phyloP scores from a whole-genome alignment of 805 yeast species.

The Candida montana region DNA sequence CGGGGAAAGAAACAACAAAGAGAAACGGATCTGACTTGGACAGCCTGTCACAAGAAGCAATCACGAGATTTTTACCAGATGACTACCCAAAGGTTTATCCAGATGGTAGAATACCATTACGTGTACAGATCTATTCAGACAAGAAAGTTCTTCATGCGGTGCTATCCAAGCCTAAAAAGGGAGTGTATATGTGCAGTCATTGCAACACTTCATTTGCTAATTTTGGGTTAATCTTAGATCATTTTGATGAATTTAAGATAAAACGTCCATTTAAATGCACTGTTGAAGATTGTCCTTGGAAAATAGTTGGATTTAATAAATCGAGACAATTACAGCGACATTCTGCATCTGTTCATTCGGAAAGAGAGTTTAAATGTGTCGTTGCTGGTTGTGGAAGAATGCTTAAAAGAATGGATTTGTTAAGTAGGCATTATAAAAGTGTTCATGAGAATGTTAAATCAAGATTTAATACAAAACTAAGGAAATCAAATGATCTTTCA shows the following conservation, averaged over 20 bases:
- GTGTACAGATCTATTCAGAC: conserved; percentile 28
- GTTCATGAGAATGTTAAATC: conserved; percentile 37
- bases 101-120: conserved; percentile 21
- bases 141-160: conserved; percentile 26
- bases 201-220: conserved; percentile 29
- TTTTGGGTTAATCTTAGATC: conserved; percentile 30
- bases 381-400: conserved; percentile 73
- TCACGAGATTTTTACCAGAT: conserved; percentile 19
- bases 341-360: conserved; percentile 21
- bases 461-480: conserved; percentile 32
- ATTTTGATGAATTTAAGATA: conserved; percentile 29
- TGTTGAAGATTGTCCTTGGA: conserved; percentile 35
- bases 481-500: conserved; percentile 7
- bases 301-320: conserved; percentile 34
- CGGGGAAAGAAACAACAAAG: no score
- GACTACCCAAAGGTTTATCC: conserved; percentile 23
- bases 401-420: conserved; percentile 42
- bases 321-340: conserved; percentile 33
- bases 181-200: conserved; percentile 33
- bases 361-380: conserved; percentile 50
- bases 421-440: conserved; percentile 29
- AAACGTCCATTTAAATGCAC: conserved; percentile 32
- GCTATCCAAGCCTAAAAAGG: conserved; percentile 29
- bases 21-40: no score
- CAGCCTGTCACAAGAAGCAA: conserved; percentile 5